Evolutionary conservation across 179 eudicot species (phyloP), one percentile per base, ranked within the genome.

Genomic region (Amaranthus tricolor): DNA sequence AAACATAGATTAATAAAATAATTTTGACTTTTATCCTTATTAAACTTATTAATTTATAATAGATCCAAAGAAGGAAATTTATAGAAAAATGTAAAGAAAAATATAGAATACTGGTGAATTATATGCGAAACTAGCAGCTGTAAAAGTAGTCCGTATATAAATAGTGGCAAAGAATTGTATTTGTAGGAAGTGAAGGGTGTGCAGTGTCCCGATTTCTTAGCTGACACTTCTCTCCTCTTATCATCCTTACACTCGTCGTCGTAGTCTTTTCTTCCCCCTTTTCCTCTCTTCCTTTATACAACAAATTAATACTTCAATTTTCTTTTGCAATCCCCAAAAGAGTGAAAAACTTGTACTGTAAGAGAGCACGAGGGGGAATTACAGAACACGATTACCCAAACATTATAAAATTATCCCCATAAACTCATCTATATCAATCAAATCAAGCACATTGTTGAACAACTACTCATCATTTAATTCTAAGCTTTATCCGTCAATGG

Each of bases 171-270:
- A 31, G 40, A 1, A 31, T 31, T 31, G 40, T 31, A 31, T 31
- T 31, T 11, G 9, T 19, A 60, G 54, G 68, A 59, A 63, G 24
- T 66, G 50, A 21, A 66, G 55, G 65, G 51, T 76, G 79, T 61
- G 19, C 72, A 62, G 11, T 76, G 53, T 62, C 70, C n/a, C 15
- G 7, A 76, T 61, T 56, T 61, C 61, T 10, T 5, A 31, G 44
- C 62, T 76, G 79, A 68, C 79, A 76, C 74, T 69, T 76, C 64
- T 76, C 74, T 69, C 53, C 48, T 75, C 55, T 60, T 10, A 13
- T 66, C 14, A 19, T 44, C 54, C 62, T 70, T 60, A 61, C 79
- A 70, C 79, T 76, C 70, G 79, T 76, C 40, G 40, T 31, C 3
- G 40, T 31, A 31, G 3, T 31, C 79, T 55, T 40, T 61, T 57